Evolutionary conservation across 805 yeast genomes (phyloP), one percentile per base, ranked within the genome.

Genomic region (Suhomyces kilbournensis): DNA sequence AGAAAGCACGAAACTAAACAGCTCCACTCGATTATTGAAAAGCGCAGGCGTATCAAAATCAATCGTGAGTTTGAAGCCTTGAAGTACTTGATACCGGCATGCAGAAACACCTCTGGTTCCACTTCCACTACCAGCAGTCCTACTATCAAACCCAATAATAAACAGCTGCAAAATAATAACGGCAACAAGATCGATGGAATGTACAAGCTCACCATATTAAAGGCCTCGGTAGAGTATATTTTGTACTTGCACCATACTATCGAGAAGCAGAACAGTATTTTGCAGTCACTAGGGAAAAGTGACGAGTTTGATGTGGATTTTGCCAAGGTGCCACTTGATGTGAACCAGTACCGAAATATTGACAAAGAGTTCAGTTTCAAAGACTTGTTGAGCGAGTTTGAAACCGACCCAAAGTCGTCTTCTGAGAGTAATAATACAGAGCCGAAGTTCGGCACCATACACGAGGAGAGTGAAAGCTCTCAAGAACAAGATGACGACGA

Each of bases 51-150:
- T 54, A 80, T 85, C 49, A 86, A 87, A 63, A 86, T 89, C 76
- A 89, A 89, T 66, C 74, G 91, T 50, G 94, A 89, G 67, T 89
- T 88, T 63, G 94, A 88, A 64, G 90, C 92, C 1, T 76, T 89
- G 57, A 86, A 88, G 64, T 83, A 78, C 60, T 68, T 89, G 48
- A 84, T 89, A 15, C 96, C 96, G 1, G 91, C 93, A 10, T 88
- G 96, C 64, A 73, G 91, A 47, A 74, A 77, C 30, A 76, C 79
- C 28, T 71, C 70, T 9, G 54, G 57, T 17, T 70, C 69, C 12
- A 51, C 58, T 14, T 56, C 60, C 28, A 47, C 58, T 22, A 42
- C 52, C 30, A 49, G 47, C 48, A 55, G 56, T 43, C 66, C 70
- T 12, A 47, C 63, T 66, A 40, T 65, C 59, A 55, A 53, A 32